Conservation (phyloP, 495 filamentous ascomycete genomes). For the Trichoderma gamsii region DNA sequence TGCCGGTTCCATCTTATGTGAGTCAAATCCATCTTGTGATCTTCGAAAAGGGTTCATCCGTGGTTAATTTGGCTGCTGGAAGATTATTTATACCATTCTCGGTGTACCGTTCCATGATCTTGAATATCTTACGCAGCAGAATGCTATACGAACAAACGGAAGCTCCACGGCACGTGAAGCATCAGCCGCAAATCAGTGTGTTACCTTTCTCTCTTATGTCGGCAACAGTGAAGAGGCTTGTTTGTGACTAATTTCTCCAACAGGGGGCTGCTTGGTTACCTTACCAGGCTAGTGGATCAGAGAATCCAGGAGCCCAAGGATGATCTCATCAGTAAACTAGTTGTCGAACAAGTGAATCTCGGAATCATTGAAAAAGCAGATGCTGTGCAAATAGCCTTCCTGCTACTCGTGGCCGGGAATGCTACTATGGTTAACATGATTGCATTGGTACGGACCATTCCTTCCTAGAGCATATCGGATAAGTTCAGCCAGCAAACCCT, state of each 20-base stretch:
- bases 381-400: conserved; percentile 38
- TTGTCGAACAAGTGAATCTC: conserved; percentile 32
- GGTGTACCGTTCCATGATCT: conserved; percentile 44
- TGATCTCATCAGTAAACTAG: conserved; percentile 39
- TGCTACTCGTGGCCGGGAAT: conserved; percentile 43
- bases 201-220: not conserved
- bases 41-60: too few species aligned
- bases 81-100: conserved; percentile 46
- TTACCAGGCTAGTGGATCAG: conserved; percentile 33
- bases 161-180: conserved; percentile 38
- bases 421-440: conserved; percentile 48
- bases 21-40: too few species aligned
- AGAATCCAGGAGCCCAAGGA: conserved; percentile 31
- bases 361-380: conserved; percentile 35
- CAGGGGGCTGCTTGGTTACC: conserved; percentile 35
- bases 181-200: conserved; percentile 32
- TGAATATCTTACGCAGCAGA: conserved; percentile 35
- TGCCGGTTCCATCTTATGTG: conserved; percentile 40
- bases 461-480: too few species aligned
- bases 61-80: too few species aligned
- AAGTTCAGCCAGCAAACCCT: too few species aligned
- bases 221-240: too few species aligned
- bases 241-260: too few species aligned
- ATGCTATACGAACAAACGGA: conserved; percentile 38
- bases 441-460: conserved; percentile 31